Conservation (phyloP, 2,329 filamentous ascomycete genomes). For the Fusarium stilboides region DNA sequence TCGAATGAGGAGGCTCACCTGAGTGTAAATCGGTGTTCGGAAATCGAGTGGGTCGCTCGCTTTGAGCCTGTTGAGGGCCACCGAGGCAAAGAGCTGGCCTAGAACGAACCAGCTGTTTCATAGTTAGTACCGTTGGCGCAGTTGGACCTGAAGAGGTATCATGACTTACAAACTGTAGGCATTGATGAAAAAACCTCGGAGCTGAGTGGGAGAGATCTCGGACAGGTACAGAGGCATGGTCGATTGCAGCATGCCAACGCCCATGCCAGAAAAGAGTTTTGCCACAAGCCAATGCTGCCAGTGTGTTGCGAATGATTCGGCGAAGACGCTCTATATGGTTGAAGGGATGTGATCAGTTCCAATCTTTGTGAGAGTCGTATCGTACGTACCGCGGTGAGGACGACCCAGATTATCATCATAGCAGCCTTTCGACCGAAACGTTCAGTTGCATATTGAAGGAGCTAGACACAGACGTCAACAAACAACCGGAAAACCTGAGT, state of each 20-base stretch:
- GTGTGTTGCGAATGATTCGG: not conserved
- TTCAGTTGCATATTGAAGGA: not conserved
- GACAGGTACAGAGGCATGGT: conserved; percentile 1
- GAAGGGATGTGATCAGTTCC: fast-evolving
- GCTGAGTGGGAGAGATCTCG: conserved; percentile 1
- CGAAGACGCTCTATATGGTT: not conserved
- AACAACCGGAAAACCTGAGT: fast-evolving
- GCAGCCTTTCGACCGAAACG: not conserved
- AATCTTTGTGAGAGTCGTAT: not conserved
- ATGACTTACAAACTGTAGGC: not conserved
- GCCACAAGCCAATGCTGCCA: conserved; percentile 2
- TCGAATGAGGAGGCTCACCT: not conserved
- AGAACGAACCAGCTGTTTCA: not conserved
- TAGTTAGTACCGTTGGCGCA: not conserved
- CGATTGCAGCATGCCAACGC: not conserved
- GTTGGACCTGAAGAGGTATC: not conserved
- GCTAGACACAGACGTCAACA: fast-evolving
- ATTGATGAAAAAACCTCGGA: conserved; percentile 5
- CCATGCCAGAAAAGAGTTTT: not conserved
- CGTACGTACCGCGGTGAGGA: not conserved
- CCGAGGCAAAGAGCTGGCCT: not conserved
- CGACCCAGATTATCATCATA: not conserved
- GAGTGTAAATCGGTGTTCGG: not conserved
- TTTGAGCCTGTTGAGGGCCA: not conserved
- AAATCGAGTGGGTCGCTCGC: not conserved